Conservation (phyloP, 257 asterid genomes). For the Hygrophila difformis region DNA sequence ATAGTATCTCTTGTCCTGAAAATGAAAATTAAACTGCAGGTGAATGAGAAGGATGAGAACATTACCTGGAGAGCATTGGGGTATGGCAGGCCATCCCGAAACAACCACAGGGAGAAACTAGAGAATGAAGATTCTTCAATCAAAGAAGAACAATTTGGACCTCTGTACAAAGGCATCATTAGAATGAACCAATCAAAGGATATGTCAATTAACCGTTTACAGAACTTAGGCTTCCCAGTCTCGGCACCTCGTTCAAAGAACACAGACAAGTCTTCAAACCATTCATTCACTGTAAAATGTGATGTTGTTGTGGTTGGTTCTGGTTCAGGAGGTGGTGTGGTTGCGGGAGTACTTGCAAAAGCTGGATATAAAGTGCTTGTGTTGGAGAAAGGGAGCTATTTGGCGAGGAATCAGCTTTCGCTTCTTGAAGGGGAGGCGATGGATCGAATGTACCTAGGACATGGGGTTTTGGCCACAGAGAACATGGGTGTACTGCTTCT, state of each 20-base stretch:
- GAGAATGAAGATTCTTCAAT: constrained; percentile 8
- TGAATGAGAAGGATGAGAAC: constrained; percentile 8
- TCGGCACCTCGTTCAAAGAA: constrained; percentile 13
- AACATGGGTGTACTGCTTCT: constrained; percentile 49
- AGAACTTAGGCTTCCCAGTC: constrained; percentile 34
- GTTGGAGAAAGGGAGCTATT: constrained; percentile 68
- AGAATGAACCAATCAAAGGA: constrained; percentile 23
- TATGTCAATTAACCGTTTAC: constrained; percentile 20
- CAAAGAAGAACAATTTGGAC: constrained; percentile 32
- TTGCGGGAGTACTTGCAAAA: constrained; percentile 75
- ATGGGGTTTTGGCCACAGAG: constrained; percentile 38
- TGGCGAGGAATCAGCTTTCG: constrained; percentile 38
- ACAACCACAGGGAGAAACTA: not conserved
- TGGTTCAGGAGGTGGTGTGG: constrained; percentile 89
- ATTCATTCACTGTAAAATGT: constrained; percentile 41
- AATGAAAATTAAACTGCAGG: too few species aligned
- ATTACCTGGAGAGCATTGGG: constrained; percentile 8
- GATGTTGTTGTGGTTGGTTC: constrained; percentile 86
- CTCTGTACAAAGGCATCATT: constrained; percentile 33
- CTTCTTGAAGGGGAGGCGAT: constrained; percentile 64
- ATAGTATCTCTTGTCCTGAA: too few species aligned
- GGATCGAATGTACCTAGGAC: constrained; percentile 71
- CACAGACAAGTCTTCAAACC: constrained; percentile 5
- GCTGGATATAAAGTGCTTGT: constrained; percentile 74
- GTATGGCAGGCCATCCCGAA: not conserved